Percentiles rank a stretch among this genome's conserved stretches.
These are phyloP conservation scores for Anisodus acutangulus DNA, from an alignment of 257 asterid species.

Conservation along the genomic window DNA sequence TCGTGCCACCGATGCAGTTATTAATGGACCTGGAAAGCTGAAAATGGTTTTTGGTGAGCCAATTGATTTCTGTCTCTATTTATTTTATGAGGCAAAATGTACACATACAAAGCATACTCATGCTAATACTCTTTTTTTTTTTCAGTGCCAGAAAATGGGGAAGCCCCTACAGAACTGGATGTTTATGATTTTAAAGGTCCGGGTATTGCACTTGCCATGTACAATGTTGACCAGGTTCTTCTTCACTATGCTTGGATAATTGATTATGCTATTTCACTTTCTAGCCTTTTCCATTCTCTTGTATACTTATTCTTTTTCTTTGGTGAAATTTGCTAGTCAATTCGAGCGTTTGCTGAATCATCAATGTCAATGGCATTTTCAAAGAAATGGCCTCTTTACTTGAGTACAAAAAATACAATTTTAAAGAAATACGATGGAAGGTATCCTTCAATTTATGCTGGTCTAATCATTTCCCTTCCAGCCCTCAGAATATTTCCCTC, in stretches of 20 bases:
- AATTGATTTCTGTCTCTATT: neutral
- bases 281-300: slow-evolving; percentile 25
- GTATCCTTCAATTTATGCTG: slow-evolving; percentile 40
- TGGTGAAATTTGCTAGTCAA: slow-evolving; percentile 58
- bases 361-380: slow-evolving; percentile 88
- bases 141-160: slow-evolving; percentile 80
- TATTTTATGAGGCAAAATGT: neutral
- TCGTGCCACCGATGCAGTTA: slow-evolving; percentile 80
- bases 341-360: slow-evolving; percentile 91
- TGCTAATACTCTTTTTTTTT: neutral
- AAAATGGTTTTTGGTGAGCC: slow-evolving; percentile 87
- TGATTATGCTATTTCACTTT: slow-evolving; percentile 25
- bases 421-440: slow-evolving; percentile 96
- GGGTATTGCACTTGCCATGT: slow-evolving; percentile 93
- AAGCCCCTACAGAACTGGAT: slow-evolving; percentile 59
- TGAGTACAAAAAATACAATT: slow-evolving; percentile 91
- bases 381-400: slow-evolving; percentile 89
- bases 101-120: neutral
- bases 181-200: slow-evolving; percentile 82
- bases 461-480: neutral
- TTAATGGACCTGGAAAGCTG: slow-evolving; percentile 85
- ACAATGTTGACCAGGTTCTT: slow-evolving; percentile 78
- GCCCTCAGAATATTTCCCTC: slow-evolving; percentile 21
- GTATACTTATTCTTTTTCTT: slow-evolving; percentile 10
- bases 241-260: slow-evolving; percentile 26